Conservation (phyloP, 2,329 filamentous ascomycete genomes). For the Alternaria novae-zelandiae region DNA sequence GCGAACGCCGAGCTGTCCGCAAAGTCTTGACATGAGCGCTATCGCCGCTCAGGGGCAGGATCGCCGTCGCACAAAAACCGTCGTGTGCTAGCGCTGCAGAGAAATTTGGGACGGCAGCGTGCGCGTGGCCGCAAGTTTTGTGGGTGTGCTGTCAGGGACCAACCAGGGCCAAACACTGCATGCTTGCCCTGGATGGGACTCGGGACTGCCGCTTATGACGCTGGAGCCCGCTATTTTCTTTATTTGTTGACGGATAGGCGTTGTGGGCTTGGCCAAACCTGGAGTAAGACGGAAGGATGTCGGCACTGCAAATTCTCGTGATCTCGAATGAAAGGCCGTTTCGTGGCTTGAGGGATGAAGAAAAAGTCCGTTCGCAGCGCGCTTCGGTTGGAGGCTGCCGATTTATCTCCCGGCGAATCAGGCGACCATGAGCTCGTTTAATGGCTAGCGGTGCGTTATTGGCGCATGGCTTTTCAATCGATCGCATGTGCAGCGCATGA, state of each 20-base stretch:
- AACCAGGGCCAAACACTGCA: background rate
- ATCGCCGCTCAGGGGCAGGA: background rate
- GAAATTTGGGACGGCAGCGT: background rate
- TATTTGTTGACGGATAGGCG: background rate
- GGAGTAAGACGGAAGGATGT: background rate
- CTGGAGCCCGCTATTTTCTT: constrained; percentile 2
- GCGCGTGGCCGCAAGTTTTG: constrained; percentile 1
- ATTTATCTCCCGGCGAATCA: constrained; percentile 6
- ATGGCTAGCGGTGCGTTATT: background rate
- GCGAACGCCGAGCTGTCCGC: background rate
- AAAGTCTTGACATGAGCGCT: background rate
- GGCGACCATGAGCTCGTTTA: background rate
- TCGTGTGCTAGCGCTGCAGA: background rate
- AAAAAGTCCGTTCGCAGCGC: background rate
- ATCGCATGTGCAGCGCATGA: constrained; percentile 6
- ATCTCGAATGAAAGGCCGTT: background rate
- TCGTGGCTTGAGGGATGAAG: background rate
- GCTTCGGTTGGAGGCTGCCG: constrained; percentile 7
- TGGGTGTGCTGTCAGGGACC: constrained; percentile 8
- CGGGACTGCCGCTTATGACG: constrained; percentile 4
- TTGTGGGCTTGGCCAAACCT: background rate
- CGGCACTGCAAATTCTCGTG: background rate
- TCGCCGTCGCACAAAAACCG: background rate
- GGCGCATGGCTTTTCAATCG: background rate
- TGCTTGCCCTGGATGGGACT: background rate